Evolutionary conservation across 2,329 filamentous ascomycete genomes (phyloP).

Genomic region (Colletotrichum sp.): DNA sequence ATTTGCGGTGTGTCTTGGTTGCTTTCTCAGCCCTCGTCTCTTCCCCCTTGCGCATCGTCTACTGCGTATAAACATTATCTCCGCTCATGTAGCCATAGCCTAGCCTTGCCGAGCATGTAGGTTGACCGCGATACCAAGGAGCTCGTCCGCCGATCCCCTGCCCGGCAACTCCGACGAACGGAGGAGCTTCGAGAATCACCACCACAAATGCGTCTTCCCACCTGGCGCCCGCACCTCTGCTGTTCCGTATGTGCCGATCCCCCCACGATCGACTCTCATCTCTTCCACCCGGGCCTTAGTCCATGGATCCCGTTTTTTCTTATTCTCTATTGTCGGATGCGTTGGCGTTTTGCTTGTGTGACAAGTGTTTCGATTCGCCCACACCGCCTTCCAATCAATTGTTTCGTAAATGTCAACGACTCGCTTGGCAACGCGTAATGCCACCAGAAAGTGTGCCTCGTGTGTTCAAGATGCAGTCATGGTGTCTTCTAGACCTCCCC

Average conservation of each 20-base stretch:
- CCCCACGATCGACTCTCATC: background rate
- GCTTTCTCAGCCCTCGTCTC: background rate
- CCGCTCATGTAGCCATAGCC: constrained; percentile 6
- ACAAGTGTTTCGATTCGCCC: background rate
- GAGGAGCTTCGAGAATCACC: constrained; percentile 11
- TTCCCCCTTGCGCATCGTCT: background rate
- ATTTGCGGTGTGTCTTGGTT: constrained; percentile 5
- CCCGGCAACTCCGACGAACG: constrained; percentile 17
- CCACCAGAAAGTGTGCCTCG: background rate
- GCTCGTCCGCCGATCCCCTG: constrained; percentile 9
- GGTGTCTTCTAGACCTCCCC: background rate
- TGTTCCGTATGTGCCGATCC: constrained; percentile 16
- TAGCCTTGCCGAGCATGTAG: constrained; percentile 14
- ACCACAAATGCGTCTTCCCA: background rate
- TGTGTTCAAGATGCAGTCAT: background rate
- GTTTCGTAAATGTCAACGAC: background rate
- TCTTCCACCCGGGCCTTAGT: background rate
- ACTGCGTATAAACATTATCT: background rate
- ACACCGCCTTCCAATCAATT: background rate
- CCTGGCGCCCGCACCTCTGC: background rate
- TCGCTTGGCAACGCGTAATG: constrained; percentile 4
- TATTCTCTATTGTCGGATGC: background rate
- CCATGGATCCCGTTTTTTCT: background rate
- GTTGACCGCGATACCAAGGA: constrained; percentile 1
- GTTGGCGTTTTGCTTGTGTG: background rate